Conservation (phyloP, 1,284 basidiomycete species). For the Entoloma clypeatum region DNA sequence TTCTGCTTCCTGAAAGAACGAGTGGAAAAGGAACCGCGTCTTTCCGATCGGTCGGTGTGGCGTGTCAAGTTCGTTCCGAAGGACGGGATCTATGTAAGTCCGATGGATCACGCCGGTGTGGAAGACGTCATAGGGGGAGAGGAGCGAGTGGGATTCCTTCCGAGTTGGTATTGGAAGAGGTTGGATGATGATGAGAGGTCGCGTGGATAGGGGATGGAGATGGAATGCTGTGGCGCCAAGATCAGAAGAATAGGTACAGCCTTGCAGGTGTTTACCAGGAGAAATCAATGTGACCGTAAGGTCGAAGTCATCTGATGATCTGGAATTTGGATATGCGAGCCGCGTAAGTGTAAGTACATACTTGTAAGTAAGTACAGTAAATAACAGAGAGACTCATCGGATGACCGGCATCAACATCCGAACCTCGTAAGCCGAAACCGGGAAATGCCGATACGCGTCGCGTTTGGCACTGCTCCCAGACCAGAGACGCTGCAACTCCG, state of each 20-base stretch:
- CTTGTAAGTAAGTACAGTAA: neutral
- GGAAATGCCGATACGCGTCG: slow-evolving; percentile 50
- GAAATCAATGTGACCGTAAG: slow-evolving; percentile 18
- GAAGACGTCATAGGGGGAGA: slow-evolving; percentile 61
- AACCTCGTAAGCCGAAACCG: slow-evolving; percentile 32
- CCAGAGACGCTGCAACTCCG: slow-evolving; percentile 31
- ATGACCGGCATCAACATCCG: slow-evolving; percentile 20
- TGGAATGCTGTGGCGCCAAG: slow-evolving; percentile 20
- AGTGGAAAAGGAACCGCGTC: slow-evolving; percentile 23
- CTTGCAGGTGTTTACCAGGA: slow-evolving; percentile 15
- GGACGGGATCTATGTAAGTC: slow-evolving; percentile 43
- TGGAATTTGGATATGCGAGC: no score
- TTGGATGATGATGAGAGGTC: slow-evolving; percentile 11
- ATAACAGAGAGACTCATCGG: slow-evolving; percentile 8
- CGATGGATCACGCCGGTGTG: slow-evolving; percentile 44
- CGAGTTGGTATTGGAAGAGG: slow-evolving; percentile 67
- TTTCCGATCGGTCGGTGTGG: slow-evolving; percentile 48
- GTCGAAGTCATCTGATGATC: slow-evolving; percentile 31
- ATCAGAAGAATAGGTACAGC: slow-evolving; percentile 23
- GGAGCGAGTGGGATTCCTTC: slow-evolving; percentile 72
- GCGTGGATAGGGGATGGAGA: slow-evolving; percentile 14
- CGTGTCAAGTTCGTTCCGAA: slow-evolving; percentile 60
- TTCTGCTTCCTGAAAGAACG: slow-evolving; percentile 51
- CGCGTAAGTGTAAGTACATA: no score
- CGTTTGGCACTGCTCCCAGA: slow-evolving; percentile 42